phyloP scores from a whole-genome alignment of 148 eudicot genomes.

The Fallopia convolvulus region DNA sequence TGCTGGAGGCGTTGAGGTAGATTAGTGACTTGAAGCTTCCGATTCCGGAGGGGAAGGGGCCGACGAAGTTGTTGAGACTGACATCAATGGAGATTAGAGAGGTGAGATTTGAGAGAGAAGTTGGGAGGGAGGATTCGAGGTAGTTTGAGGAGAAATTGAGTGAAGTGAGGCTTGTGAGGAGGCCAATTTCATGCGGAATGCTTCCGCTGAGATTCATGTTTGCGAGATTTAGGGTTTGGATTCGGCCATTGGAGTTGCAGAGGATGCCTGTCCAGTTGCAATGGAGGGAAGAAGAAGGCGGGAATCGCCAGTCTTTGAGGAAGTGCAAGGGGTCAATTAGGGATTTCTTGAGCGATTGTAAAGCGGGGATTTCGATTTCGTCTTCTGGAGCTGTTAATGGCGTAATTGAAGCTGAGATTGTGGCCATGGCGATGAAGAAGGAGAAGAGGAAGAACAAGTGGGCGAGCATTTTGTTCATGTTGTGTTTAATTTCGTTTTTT shows the following conservation, averaged over 20 bases:
- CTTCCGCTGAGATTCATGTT: slow-evolving; percentile 65
- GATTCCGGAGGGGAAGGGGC: slow-evolving; percentile 51
- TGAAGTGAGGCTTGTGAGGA: slow-evolving; percentile 29
- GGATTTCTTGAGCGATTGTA: slow-evolving; percentile 45
- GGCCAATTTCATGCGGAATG: slow-evolving; percentile 37
- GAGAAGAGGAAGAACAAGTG: background rate
- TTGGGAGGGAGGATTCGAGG: slow-evolving; percentile 52
- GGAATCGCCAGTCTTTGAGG: slow-evolving; percentile 43
- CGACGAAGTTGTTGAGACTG: slow-evolving; percentile 56
- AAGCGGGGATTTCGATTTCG: slow-evolving; percentile 28
- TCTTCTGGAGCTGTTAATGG: background rate
- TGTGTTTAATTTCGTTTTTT: background rate
- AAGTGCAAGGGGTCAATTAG: slow-evolving; percentile 45
- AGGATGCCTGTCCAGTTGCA: slow-evolving; percentile 71
- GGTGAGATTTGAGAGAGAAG: slow-evolving; percentile 49
- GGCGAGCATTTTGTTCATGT: background rate
- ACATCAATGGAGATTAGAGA: slow-evolving; percentile 48
- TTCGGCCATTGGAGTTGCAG: slow-evolving; percentile 51
- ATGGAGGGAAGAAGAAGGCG: slow-evolving; percentile 19
- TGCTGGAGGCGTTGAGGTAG: slow-evolving; percentile 59
- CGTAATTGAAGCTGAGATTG: background rate
- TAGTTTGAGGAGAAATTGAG: slow-evolving; percentile 66
- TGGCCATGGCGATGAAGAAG: background rate
- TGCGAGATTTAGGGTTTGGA: slow-evolving; percentile 65
- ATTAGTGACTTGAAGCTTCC: slow-evolving; percentile 30